A percentile compares a stretch with the other conserved stretches of the same genome.
These are phyloP conservation scores for Kernera saxatilis DNA, from an alignment of 345 rosid species.

Conservation along the genomic window DNA sequence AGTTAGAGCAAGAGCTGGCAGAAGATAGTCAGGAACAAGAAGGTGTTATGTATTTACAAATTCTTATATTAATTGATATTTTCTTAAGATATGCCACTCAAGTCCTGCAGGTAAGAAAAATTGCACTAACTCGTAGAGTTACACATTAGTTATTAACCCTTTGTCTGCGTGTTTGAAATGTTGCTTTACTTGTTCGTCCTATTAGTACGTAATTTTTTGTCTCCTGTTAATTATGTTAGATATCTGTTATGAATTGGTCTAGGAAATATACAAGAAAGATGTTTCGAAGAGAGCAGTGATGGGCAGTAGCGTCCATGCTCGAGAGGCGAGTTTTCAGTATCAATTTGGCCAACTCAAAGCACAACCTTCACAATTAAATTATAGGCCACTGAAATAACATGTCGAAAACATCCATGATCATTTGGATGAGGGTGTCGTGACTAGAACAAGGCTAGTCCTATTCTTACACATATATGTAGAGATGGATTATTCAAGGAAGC, in stretches of 20 bases:
- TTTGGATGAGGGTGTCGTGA: slow-evolving; percentile 98
- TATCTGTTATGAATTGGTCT: slow-evolving; percentile 20
- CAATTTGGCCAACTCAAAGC: slow-evolving; percentile 89
- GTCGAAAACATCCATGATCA: slow-evolving; percentile 55
- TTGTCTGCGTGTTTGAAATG: too few relatives aligned
- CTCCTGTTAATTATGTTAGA: not conserved
- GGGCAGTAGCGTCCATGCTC: slow-evolving; percentile 98
- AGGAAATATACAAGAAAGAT: slow-evolving; percentile 94
- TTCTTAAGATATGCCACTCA: slow-evolving; percentile 71
- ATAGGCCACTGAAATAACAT: slow-evolving; percentile 57
- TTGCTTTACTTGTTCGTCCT: too few relatives aligned
- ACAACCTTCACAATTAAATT: slow-evolving; percentile 55
- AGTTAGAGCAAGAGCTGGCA: slow-evolving; percentile 71
- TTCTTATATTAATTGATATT: slow-evolving; percentile 10
- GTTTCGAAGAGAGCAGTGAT: slow-evolving; percentile 84
- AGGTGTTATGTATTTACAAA: slow-evolving; percentile 55
- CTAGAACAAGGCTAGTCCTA: slow-evolving; percentile 67
- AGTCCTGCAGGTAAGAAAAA: slow-evolving; percentile 65
- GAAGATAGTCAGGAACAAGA: slow-evolving; percentile 99
- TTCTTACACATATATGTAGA: too few relatives aligned
- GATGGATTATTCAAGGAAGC: too few relatives aligned
- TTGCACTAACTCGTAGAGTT: not conserved
- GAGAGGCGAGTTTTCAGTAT: slow-evolving; percentile 96
- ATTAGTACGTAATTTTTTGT: too few relatives aligned
- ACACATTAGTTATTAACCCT: too few relatives aligned